Evolutionary conservation across 1,284 basidiomycete genomes (phyloP).

Genomic region (Puccinia polysora): DNA sequence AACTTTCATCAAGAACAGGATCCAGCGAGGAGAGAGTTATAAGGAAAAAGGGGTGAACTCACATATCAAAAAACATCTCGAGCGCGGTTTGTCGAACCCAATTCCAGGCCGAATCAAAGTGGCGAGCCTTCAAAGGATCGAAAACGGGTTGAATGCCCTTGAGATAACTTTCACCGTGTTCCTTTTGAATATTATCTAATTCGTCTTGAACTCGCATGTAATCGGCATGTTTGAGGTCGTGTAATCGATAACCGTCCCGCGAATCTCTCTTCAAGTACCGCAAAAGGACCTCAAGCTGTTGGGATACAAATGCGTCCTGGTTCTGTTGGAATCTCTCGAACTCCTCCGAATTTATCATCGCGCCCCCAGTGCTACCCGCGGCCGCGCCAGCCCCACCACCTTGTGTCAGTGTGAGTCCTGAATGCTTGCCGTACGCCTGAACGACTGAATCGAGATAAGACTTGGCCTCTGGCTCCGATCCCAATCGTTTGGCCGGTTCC

Average conservation of each 20-base stretch:
- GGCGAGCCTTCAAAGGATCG: constrained; percentile 89
- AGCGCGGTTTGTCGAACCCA: constrained; percentile 67
- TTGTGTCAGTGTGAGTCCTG: constrained; percentile 75
- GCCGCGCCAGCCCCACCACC: constrained; percentile 63
- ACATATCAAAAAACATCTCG: constrained; percentile 43
- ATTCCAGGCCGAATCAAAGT: constrained; percentile 98
- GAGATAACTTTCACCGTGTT: constrained; percentile 87
- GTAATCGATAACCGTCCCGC: constrained; percentile 80
- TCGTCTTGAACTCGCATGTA: constrained; percentile 71
- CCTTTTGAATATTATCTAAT: constrained; percentile 78
- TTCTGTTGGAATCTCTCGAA: constrained; percentile 93
- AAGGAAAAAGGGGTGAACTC: constrained; percentile 65
- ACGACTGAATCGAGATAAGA: constrained; percentile 85
- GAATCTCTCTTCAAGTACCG: constrained; percentile 91
- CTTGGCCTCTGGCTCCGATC: constrained; percentile 86
- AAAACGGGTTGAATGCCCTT: constrained; percentile 92
- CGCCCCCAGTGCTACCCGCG: constrained; percentile 46
- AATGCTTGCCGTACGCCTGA: constrained; percentile 73
- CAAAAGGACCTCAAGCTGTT: constrained; percentile 92
- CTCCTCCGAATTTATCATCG: constrained; percentile 91
- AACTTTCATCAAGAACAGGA: neutral
- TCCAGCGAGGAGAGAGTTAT: constrained; percentile 62
- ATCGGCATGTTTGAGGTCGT: constrained; percentile 75
- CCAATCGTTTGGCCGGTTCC: constrained; percentile 89
- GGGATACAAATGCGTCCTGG: constrained; percentile 83